A percentile compares a stretch with the other conserved stretches of the same genome.
phyloP scores from a whole-genome alignment of 257 asterid species.

The Solanum neorickii region DNA sequence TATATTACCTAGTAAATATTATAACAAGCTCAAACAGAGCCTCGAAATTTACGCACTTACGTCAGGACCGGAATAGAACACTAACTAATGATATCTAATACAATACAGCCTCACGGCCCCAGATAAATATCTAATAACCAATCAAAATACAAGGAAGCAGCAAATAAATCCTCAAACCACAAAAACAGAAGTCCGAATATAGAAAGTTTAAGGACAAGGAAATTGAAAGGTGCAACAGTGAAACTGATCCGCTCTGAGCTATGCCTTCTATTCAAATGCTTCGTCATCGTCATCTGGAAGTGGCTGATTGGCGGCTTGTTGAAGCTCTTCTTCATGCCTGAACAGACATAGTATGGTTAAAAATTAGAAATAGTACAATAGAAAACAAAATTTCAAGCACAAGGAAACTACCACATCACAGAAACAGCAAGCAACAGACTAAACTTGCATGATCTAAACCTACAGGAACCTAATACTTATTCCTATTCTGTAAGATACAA shows the following conservation, averaged over 20 bases:
- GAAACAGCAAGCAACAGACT: not conserved
- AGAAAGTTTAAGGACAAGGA: not conserved
- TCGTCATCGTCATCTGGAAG: constrained; percentile 87
- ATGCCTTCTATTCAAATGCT: constrained; percentile 33
- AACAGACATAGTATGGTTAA: not conserved
- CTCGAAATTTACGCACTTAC: not conserved
- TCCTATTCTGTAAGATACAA: not conserved
- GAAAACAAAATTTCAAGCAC: not conserved
- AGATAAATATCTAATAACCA: not conserved
- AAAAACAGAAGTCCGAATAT: not conserved
- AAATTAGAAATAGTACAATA: not conserved
- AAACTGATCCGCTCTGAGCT: not conserved
- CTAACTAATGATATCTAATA: not conserved
- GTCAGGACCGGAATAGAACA: not conserved
- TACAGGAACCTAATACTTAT: not conserved
- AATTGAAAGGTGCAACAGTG: not conserved
- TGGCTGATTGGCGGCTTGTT: constrained; percentile 57
- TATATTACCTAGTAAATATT: not conserved
- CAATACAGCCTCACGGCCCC: not conserved
- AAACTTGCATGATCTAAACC: not conserved
- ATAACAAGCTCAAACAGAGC: not conserved
- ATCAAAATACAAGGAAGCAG: not conserved
- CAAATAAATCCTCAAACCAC: not conserved
- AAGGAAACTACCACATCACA: not conserved
- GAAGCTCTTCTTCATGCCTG: constrained; percentile 75